These are phyloP conservation scores for Colletotrichum musicola DNA, from an alignment of 2,329 filamentous ascomycete genomes.

Conservation along the genomic window DNA sequence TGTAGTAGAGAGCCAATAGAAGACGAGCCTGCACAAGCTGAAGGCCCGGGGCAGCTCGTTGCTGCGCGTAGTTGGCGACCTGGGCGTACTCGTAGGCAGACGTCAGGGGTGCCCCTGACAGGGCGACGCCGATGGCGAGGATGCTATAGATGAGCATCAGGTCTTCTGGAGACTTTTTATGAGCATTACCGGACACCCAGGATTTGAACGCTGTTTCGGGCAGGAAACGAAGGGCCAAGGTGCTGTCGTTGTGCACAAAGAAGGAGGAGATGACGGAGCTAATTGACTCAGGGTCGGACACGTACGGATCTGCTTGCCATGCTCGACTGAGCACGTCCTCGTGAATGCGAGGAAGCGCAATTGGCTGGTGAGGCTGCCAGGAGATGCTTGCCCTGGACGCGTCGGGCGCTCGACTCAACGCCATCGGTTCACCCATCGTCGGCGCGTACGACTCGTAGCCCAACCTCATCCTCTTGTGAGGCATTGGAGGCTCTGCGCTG, in stretches of 20 bases:
- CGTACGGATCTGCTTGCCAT: constrained; percentile 65
- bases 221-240: constrained; percentile 57
- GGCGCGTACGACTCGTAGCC: constrained; percentile 61
- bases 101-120: constrained; percentile 53
- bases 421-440: constrained; percentile 46
- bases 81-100: constrained; percentile 57
- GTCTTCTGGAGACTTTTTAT: constrained; percentile 56
- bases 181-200: constrained; percentile 52
- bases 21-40: constrained; percentile 76
- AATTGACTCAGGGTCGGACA: constrained; percentile 57
- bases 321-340: constrained; percentile 62
- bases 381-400: constrained; percentile 51
- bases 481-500: constrained; percentile 48
- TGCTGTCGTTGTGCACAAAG: constrained; percentile 56
- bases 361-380: constrained; percentile 51
- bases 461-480: constrained; percentile 63
- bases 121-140: constrained; percentile 53
- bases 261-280: constrained; percentile 55
- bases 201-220: constrained; percentile 54
- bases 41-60: constrained; percentile 53
- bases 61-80: constrained; percentile 69
- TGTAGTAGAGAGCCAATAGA: constrained; percentile 75
- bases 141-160: constrained; percentile 61
- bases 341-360: constrained; percentile 61
- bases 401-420: constrained; percentile 51